phyloP scores from a whole-genome alignment of 2,329 filamentous ascomycete species.

The Intubia oerlemansii region DNA sequence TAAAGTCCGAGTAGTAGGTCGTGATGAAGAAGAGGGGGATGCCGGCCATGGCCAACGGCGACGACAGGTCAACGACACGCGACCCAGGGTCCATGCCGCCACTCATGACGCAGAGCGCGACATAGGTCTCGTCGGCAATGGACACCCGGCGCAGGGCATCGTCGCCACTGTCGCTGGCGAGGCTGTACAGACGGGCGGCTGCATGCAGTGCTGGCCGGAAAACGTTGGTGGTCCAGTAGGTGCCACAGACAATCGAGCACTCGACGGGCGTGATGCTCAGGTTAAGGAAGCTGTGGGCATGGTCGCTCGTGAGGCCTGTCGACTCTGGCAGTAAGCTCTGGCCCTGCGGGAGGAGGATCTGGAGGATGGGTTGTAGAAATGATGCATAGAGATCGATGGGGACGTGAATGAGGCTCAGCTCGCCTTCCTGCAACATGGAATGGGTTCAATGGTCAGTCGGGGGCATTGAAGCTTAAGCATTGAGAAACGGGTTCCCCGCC shows the following conservation, averaged over 20 bases:
- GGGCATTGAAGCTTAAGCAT: no score
- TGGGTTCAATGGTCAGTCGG: no score
- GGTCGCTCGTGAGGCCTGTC: conserved; percentile 27
- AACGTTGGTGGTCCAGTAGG: conserved; percentile 47
- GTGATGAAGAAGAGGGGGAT: conserved; percentile 98
- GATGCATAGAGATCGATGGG: conserved; percentile 56
- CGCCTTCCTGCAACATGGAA: conserved; percentile 67
- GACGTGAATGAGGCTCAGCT: conserved; percentile 76
- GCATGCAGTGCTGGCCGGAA: conserved; percentile 50
- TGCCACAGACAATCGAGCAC: conserved; percentile 78
- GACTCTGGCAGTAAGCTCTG: conserved; percentile 20
- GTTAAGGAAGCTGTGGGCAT: conserved; percentile 68
- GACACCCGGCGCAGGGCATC: conserved; percentile 33
- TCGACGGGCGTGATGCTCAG: conserved; percentile 83
- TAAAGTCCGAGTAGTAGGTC: conserved; percentile 94
- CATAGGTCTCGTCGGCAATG: conserved; percentile 66
- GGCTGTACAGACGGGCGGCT: no score
- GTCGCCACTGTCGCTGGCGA: no score
- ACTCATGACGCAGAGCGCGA: conserved; percentile 75
- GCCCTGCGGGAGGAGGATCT: conserved; percentile 51
- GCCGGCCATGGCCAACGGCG: conserved; percentile 71
- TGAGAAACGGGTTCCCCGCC: no score
- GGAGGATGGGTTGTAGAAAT: conserved; percentile 74
- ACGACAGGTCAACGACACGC: conserved; percentile 77
- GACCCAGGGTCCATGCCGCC: conserved; percentile 81